Evolutionary conservation across 371 early-diverging fungal genomes (phyloP), one percentile per base, ranked within the genome.

Genomic region (Actinomortierella ambigua): DNA sequence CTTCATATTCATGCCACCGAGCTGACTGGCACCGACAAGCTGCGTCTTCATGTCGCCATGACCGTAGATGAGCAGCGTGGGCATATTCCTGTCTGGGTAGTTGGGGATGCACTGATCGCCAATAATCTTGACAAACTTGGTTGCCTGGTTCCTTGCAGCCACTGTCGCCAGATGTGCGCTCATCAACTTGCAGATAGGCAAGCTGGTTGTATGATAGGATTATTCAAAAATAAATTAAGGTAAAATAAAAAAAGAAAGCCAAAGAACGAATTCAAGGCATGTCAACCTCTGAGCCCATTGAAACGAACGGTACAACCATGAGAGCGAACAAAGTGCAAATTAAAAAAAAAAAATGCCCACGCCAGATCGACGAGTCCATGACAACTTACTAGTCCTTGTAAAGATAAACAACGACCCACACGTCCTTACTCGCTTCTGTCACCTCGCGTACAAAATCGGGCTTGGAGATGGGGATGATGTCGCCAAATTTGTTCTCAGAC

Each of bases 71-170:
- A 98, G 69, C 23, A 98, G 76, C 0, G 98, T 95, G n/a, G 95
- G 95, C 44, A 95, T 75, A 73, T 96, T 96, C 44, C 83, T 79
- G 76, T 97, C 97, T 3, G 97, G 97, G 64, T 95, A 97, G 63
- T 93, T 91, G 48, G 89, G 93, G 68, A 98, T 96, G 81, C 97
- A 96, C 62, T 93, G 92, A 59, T 94, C 93, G 3, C 90, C 90
- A 14, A 93, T 84, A 65, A 96, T 96, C 65, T 94, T 94, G 40
- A 92, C 70, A 78, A 98, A 97, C 81, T 98, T 98, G 51, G 92
- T 92, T 2, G 93, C 82, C 51, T 86, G 88, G 80, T 97, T 88
- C 75, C 86, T 86, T 59, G 71, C 70, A 0, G 98, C 96, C n/a
- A 98, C 79, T 53, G 83, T 84, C 9, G 84, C 75, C 50, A 98